phyloP scores from a whole-genome alignment of 192 early-diverging fungal species.

The Paraglomus brasilianum region DNA sequence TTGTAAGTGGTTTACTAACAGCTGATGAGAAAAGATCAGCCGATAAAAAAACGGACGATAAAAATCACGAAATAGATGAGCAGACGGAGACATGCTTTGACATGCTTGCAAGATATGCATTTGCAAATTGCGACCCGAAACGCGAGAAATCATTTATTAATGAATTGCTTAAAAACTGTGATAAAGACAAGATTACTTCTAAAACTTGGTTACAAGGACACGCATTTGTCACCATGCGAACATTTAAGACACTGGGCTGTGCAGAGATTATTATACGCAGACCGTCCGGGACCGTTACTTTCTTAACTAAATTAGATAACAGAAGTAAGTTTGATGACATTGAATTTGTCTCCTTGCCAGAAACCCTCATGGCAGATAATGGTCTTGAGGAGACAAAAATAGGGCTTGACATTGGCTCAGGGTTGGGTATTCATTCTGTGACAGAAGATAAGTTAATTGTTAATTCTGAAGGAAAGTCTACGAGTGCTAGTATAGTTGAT shows the following conservation, averaged over 20 bases:
- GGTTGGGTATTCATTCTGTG: constrained; percentile 13
- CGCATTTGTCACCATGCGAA: constrained; percentile 75
- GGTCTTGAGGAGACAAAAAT: constrained; percentile 36
- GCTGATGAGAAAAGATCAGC: constrained; percentile 56
- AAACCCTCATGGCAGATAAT: constrained; percentile 52
- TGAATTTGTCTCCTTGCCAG: constrained; percentile 50
- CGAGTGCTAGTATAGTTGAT: too few relatives aligned
- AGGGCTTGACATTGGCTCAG: neutral
- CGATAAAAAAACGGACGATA: neutral
- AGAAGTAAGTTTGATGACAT: constrained; percentile 47
- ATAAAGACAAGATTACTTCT: constrained; percentile 48
- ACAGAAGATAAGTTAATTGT: constrained; percentile 13
- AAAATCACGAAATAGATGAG: constrained; percentile 57
- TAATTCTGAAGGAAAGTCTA: too few relatives aligned
- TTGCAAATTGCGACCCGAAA: constrained; percentile 66
- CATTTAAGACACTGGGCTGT: constrained; percentile 66
- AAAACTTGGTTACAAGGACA: constrained; percentile 87
- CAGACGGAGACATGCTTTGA: constrained; percentile 92
- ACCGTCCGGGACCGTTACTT: constrained; percentile 73
- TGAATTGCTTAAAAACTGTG: constrained; percentile 51
- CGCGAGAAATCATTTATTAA: constrained; percentile 53
- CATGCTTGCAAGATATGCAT: constrained; percentile 86
- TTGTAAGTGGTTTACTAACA: constrained; percentile 71
- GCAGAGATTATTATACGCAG: constrained; percentile 81
- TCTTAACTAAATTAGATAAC: constrained; percentile 71